phyloP scores from a whole-genome alignment of 208 protist species.

The Crithidia acanthocephali region DNA sequence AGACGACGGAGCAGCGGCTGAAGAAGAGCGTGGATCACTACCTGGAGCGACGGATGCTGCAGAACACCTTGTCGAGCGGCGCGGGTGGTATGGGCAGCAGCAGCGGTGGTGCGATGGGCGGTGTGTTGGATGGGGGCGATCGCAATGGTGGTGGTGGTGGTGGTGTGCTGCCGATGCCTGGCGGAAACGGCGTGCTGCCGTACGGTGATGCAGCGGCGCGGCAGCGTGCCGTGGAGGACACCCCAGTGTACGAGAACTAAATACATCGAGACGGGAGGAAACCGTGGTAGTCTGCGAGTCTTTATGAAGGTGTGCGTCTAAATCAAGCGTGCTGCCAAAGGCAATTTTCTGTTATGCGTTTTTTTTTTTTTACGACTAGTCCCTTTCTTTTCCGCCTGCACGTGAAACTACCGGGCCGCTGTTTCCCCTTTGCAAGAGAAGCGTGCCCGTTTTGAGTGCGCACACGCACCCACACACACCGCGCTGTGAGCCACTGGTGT shows the following conservation, averaged over 20 bases:
- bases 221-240: constrained; percentile 40
- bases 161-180: constrained; percentile 7
- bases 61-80: neutral
- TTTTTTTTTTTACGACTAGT: too few species aligned
- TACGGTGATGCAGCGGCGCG: constrained; percentile 14
- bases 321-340: neutral
- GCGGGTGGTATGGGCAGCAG: neutral
- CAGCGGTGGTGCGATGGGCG: constrained; percentile 5
- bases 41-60: constrained; percentile 61
- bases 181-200: neutral
- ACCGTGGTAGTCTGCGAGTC: too few species aligned
- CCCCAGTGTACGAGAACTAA: constrained; percentile 56
- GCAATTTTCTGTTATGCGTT: neutral
- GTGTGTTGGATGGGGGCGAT: neutral
- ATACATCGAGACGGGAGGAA: too few species aligned
- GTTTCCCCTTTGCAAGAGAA: too few species aligned
- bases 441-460: too few species aligned
- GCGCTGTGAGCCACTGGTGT: too few species aligned
- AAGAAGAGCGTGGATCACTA: constrained; percentile 84
- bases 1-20: constrained; percentile 56
- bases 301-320: too few species aligned
- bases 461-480: too few species aligned
- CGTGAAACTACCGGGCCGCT: too few species aligned
- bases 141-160: neutral
- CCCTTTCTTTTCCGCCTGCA: too few species aligned